Conservation (phyloP, 306 rosid species). For the Prosopis cineraria region DNA sequence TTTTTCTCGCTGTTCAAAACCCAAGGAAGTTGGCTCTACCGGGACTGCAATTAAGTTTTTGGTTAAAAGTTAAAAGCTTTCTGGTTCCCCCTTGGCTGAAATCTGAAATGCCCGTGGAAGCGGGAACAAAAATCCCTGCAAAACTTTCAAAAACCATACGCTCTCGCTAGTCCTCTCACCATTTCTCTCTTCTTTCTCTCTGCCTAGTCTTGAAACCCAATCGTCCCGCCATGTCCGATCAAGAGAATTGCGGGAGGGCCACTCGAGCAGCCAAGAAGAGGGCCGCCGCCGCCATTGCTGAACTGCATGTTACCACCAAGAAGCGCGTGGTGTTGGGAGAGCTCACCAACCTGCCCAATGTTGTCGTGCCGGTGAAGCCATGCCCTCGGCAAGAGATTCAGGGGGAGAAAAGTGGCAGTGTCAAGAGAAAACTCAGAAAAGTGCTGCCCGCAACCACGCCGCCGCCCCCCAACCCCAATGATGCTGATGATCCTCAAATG, state of each 20-base stretch:
- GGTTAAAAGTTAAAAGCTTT: not conserved
- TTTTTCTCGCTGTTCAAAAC: not conserved
- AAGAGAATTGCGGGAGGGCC: conserved; percentile 28
- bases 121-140: conserved; percentile 9
- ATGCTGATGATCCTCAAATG: conserved; percentile 53
- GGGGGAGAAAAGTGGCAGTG: conserved; percentile 27
- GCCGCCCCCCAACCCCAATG: not conserved
- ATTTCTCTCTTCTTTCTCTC: not conserved
- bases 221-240: conserved; percentile 24
- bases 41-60: not conserved
- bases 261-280: conserved; percentile 69
- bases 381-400: not conserved
- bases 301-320: conserved; percentile 38
- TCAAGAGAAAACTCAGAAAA: conserved; percentile 20
- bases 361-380: conserved; percentile 2
- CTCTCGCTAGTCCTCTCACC: not conserved
- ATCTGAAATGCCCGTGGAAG: not conserved
- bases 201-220: conserved; percentile 36
- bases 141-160: conserved; percentile 19
- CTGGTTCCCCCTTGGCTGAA: not conserved
- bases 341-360: conserved; percentile 47
- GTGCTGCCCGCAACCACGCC: not conserved
- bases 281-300: conserved; percentile 50
- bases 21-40: not conserved
- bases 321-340: conserved; percentile 80